These are phyloP conservation scores for Schwanniomyces sp. DNA, from an alignment of 805 yeast species.

Conservation along the genomic window DNA sequence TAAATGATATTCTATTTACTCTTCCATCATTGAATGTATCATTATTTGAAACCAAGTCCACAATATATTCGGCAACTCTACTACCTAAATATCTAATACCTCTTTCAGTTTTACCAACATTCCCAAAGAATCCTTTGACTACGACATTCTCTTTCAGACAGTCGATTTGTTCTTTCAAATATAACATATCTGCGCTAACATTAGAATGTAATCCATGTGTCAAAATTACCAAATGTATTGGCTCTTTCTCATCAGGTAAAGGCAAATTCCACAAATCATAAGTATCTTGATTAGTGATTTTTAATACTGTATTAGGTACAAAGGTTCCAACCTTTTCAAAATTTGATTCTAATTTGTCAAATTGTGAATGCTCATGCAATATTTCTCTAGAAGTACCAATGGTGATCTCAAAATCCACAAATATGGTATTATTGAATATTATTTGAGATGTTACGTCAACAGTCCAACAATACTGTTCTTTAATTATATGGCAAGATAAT, in stretches of 20 bases:
- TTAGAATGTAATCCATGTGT: constrained; percentile 95
- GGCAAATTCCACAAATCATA: constrained; percentile 76
- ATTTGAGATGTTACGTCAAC: constrained; percentile 82
- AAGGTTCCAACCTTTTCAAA: constrained; percentile 30
- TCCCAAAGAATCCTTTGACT: constrained; percentile 80
- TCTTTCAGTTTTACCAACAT: constrained; percentile 83
- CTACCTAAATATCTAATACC: constrained; percentile 86
- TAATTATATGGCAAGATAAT: constrained; percentile 62
- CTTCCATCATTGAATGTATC: constrained; percentile 32
- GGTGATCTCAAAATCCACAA: constrained; percentile 63
- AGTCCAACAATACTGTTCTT: constrained; percentile 65
- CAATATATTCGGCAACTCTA: constrained; percentile 72
- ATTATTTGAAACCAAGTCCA: constrained; percentile 50
- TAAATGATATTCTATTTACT: constrained; percentile 71
- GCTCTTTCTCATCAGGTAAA: constrained; percentile 42
- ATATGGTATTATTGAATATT: constrained; percentile 67
- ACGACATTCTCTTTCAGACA: constrained; percentile 60
- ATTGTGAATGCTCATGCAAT: constrained; percentile 28
- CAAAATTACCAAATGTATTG: constrained; percentile 78
- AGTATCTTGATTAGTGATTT: constrained; percentile 58
- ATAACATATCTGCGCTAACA: constrained; percentile 85
- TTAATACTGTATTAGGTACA: constrained; percentile 27
- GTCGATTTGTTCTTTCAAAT: constrained; percentile 78
- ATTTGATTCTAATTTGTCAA: constrained; percentile 18
- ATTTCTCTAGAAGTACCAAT: constrained; percentile 48